Evolutionary conservation across 306 rosid species (phyloP).

Genomic region (Vigna radiata): DNA sequence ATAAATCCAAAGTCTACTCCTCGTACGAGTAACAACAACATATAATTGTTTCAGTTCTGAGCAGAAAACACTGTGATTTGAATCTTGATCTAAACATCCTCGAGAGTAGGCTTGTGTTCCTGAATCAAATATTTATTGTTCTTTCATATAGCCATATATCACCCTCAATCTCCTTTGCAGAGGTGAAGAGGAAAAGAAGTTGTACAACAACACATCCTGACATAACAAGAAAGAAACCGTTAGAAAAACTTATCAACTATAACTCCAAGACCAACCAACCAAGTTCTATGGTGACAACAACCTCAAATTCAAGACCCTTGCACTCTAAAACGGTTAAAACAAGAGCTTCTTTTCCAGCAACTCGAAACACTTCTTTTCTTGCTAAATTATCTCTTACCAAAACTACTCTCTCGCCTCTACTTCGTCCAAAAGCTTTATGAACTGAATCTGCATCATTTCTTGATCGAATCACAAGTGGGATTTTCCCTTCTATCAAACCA

Average conservation of each 20-base stretch:
- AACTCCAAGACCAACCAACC: background rate
- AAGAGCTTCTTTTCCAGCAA: slow-evolving; percentile 66
- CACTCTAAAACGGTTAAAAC: slow-evolving; percentile 75
- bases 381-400: slow-evolving; percentile 68
- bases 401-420: slow-evolving; percentile 49
- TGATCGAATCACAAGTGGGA: slow-evolving; percentile 54
- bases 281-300: slow-evolving; percentile 38
- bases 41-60: slow-evolving; percentile 75
- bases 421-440: no score
- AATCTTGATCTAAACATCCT: slow-evolving; percentile 2
- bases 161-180: slow-evolving; percentile 62
- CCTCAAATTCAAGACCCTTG: slow-evolving; percentile 86
- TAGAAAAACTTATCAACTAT: background rate
- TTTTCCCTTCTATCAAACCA: slow-evolving; percentile 61
- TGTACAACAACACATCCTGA: slow-evolving; percentile 74
- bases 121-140: slow-evolving; percentile 30
- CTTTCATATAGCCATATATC: slow-evolving; percentile 64
- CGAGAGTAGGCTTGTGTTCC: no score
- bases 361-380: slow-evolving; percentile 33
- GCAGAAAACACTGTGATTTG: slow-evolving; percentile 69
- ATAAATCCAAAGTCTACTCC: slow-evolving; percentile 67
- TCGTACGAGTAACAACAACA: slow-evolving; percentile 69
- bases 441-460: slow-evolving; percentile 55
- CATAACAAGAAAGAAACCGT: background rate
- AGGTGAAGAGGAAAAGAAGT: slow-evolving; percentile 70